These are phyloP conservation scores for Pichia sp. DNA, from an alignment of 1,139 yeast species.

Conservation along the genomic window DNA sequence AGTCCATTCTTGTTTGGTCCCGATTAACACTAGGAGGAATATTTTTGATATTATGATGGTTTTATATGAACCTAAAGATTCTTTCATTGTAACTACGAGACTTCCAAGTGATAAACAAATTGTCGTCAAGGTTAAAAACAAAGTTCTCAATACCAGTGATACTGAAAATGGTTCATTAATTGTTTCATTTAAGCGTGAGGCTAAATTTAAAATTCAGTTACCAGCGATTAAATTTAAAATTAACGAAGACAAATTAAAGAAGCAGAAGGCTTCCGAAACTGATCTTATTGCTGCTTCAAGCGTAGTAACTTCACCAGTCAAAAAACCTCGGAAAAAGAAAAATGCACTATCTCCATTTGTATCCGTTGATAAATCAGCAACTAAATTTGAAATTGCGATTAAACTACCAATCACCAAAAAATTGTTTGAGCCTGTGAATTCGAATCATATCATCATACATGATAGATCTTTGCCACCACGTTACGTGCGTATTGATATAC, in stretches of 20 bases:
- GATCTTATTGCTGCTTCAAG: no score
- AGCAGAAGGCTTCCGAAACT: neutral
- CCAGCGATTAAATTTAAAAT: constrained; percentile 25
- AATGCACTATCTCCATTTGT: constrained; percentile 1
- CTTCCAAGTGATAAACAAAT: constrained; percentile 66
- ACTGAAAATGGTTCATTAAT: constrained; percentile 10
- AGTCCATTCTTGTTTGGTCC: constrained; percentile 54
- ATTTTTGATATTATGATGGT: constrained; percentile 63
- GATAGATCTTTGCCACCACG: constrained; percentile 22
- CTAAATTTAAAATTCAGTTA: constrained; percentile 29
- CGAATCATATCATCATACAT: constrained; percentile 19
- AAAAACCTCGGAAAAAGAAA: constrained; percentile 8
- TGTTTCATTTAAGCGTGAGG: constrained; percentile 26
- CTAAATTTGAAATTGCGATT: constrained; percentile 9
- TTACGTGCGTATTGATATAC: constrained; percentile 25
- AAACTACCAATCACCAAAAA: constrained; percentile 12
- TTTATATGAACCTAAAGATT: constrained; percentile 58
- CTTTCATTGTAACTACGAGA: constrained; percentile 53
- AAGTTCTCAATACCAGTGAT: constrained; percentile 30
- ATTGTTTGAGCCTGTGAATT: constrained; percentile 13
- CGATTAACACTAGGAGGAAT: constrained; percentile 54
- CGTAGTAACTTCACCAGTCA: neutral
- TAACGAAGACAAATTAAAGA: constrained; percentile 7
- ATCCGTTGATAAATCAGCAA: constrained; percentile 1
- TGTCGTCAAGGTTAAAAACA: constrained; percentile 47